Conservation (phyloP, 495 filamentous ascomycete genomes). For the Xylaria acuta region DNA sequence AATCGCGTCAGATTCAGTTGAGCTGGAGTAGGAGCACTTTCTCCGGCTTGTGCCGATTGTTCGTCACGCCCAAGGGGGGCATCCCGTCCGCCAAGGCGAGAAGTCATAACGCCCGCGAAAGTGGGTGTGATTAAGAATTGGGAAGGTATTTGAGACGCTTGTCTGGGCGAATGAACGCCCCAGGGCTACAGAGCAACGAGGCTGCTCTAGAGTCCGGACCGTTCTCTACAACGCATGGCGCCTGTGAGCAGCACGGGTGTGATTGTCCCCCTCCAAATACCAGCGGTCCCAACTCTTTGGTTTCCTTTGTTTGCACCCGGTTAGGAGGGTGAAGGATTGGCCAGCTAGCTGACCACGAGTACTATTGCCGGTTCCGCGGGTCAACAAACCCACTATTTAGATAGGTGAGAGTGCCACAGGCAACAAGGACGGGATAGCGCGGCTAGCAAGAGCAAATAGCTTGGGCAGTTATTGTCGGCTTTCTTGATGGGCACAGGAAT, state of each 20-base stretch:
- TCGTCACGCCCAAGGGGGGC: constrained; percentile 33
- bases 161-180: constrained; percentile 19
- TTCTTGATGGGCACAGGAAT: background rate
- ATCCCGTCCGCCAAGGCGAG: constrained; percentile 37
- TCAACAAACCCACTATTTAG: constrained; percentile 22
- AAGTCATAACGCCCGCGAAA: constrained; percentile 43
- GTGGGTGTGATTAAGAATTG: background rate
- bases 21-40: constrained; percentile 51
- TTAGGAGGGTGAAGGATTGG: constrained; percentile 20
- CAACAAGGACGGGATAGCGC: constrained; percentile 33
- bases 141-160: constrained; percentile 29
- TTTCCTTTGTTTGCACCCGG: constrained; percentile 28
- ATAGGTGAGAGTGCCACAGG: constrained; percentile 25
- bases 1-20: constrained; percentile 62
- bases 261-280: background rate
- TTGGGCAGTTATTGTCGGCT: constrained; percentile 9
- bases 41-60: constrained; percentile 31
- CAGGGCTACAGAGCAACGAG: background rate
- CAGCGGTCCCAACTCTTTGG: constrained; percentile 11
- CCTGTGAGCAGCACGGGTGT: constrained; percentile 1
- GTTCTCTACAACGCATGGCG: constrained; percentile 16
- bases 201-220: background rate
- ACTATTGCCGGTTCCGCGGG: constrained; percentile 34
- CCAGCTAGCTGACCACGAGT: constrained; percentile 32
- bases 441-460: constrained; percentile 1